Percentiles rank a stretch among this genome's conserved stretches.
Evolutionary conservation across 2,329 filamentous ascomycete species (phyloP).

Genomic region (Fusarium poae): DNA sequence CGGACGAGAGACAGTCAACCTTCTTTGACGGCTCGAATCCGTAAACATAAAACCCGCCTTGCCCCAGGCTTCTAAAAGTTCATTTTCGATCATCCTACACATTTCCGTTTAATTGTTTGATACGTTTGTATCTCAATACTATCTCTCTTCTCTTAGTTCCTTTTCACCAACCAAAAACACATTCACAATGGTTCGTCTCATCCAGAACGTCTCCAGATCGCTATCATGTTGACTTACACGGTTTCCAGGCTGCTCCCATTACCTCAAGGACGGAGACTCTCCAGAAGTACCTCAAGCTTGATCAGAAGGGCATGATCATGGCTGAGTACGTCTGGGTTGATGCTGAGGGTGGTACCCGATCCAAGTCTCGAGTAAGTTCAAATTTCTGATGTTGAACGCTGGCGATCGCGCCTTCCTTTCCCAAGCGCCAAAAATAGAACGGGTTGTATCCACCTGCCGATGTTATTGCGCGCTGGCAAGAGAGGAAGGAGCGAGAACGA

Average conservation of each 20-base stretch:
- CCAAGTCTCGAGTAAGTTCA: conserved; percentile 91
- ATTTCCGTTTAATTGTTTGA: conserved; percentile 38
- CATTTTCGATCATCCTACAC: conserved; percentile 44
- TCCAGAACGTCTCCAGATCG: not conserved
- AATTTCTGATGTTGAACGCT: conserved; percentile 11
- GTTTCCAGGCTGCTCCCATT: conserved; percentile 29
- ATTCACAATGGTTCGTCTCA: conserved; percentile 42
- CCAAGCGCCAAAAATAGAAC: conserved; percentile 18
- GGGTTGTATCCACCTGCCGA: conserved; percentile 7
- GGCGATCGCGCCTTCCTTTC: conserved; percentile 17
- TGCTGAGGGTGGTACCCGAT: conserved; percentile 83
- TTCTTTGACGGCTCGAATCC: conserved; percentile 39
- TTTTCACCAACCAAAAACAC: conserved; percentile 12
- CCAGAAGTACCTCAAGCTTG: conserved; percentile 90
- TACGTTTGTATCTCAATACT: conserved; percentile 38
- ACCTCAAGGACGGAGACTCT: conserved; percentile 61
- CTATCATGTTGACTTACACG: conserved; percentile 31
- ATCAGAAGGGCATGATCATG: conserved; percentile 89
- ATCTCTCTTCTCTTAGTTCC: conserved; percentile 10
- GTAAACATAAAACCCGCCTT: conserved; percentile 49
- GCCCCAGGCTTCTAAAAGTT: conserved; percentile 37
- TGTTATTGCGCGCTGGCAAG: conserved; percentile 2
- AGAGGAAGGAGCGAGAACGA: not conserved
- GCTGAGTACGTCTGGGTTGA: conserved; percentile 99
- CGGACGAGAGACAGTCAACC: conserved; percentile 35